Evolutionary conservation across 305 asterid genomes (phyloP).

Genomic region (Solanum hybrid): DNA sequence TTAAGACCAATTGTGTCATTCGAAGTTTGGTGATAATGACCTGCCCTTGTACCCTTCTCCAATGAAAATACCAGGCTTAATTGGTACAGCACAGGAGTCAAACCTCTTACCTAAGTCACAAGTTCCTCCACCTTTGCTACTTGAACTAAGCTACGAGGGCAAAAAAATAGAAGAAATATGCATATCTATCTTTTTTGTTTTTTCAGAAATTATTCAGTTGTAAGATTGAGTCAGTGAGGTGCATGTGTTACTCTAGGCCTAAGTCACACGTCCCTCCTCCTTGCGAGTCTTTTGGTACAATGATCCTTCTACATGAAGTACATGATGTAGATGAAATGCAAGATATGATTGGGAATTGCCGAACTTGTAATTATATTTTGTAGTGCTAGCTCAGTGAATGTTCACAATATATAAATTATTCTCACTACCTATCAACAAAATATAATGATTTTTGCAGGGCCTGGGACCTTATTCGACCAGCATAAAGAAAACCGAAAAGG

Average conservation of each 20-base stretch:
- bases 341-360: neutral
- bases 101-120: neutral
- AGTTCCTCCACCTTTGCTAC: neutral
- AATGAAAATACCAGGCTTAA: neutral
- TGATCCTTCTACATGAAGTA: neutral
- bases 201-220: neutral
- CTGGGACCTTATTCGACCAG: conserved; percentile 75
- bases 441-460: conserved; percentile 40
- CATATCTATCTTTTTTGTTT: neutral
- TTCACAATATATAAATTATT: neutral
- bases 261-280: neutral
- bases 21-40: neutral
- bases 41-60: neutral
- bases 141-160: neutral
- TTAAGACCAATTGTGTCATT: neutral
- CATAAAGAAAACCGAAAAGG: conserved; percentile 84
- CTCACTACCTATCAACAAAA: neutral
- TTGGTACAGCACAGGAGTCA: neutral
- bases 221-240: neutral
- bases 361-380: neutral
- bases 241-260: neutral
- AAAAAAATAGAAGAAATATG: neutral
- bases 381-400: neutral
- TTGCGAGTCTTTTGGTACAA: neutral
- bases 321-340: neutral